These are phyloP conservation scores for Colletotrichum higginsianum DNA, from an alignment of 2,329 filamentous ascomycete genomes.

Conservation along the genomic window DNA sequence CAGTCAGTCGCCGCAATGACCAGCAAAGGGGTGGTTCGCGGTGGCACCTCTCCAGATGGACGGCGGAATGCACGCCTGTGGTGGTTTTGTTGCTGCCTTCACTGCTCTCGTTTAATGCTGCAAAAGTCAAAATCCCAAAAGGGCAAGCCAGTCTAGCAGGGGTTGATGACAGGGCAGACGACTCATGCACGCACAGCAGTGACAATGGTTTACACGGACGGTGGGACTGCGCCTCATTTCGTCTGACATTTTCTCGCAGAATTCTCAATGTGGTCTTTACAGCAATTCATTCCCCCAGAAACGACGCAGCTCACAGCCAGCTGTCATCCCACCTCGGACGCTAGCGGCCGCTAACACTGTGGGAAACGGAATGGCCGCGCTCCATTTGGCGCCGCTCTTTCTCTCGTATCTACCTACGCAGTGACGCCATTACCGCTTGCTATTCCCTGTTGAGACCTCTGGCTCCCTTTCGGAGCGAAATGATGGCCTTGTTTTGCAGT, in stretches of 20 bases:
- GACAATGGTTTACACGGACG: constrained; percentile 38
- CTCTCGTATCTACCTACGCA: constrained; percentile 38
- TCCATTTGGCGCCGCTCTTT: constrained; percentile 40
- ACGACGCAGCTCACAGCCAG: constrained; percentile 35
- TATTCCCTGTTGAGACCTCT: constrained; percentile 35
- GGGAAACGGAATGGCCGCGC: constrained; percentile 42
- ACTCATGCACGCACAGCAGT: constrained; percentile 41
- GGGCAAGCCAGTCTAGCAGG: constrained; percentile 35
- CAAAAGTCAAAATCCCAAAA: constrained; percentile 42
- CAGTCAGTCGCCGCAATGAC: constrained; percentile 24
- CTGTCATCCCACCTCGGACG: constrained; percentile 33
- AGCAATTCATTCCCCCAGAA: constrained; percentile 38
- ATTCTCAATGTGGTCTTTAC: constrained; percentile 25
- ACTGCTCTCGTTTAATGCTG: constrained; percentile 14
- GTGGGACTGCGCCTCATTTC: constrained; percentile 39
- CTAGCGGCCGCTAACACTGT: constrained; percentile 39
- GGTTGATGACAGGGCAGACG: constrained; percentile 36
- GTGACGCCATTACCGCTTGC: constrained; percentile 42
- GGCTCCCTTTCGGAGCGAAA: constrained; percentile 13
- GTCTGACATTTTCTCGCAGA: constrained; percentile 37
- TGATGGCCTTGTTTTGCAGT: constrained; percentile 20
- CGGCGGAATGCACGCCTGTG: constrained; percentile 1
- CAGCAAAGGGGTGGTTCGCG: not conserved
- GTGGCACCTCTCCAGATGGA: constrained; percentile 1
- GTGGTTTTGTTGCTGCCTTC: constrained; percentile 11